phyloP scores from a whole-genome alignment of 2,329 filamentous ascomycete genomes.

The Pestalotiopsis sp. region DNA sequence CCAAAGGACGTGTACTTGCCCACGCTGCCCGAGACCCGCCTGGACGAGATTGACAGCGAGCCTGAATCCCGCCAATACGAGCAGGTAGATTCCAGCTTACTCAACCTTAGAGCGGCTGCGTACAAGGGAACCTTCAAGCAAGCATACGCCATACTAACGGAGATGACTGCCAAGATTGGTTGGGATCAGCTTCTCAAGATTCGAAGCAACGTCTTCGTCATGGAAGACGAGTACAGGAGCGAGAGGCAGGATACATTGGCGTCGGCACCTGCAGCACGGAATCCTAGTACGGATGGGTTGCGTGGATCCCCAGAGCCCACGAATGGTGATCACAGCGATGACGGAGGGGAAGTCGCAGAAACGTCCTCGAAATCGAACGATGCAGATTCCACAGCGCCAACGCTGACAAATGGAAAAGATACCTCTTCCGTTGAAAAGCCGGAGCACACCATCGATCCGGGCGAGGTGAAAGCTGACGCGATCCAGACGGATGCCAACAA shows the following conservation, averaged over 20 bases:
- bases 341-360: slow-evolving; percentile 27
- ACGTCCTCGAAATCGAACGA: slow-evolving; percentile 27
- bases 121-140: slow-evolving; percentile 97
- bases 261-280: slow-evolving; percentile 53
- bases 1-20: slow-evolving; percentile 86
- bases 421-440: slow-evolving; percentile 69
- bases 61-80: slow-evolving; percentile 79
- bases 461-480: slow-evolving; percentile 72
- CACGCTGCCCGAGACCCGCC: slow-evolving; percentile 80
- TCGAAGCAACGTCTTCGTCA: slow-evolving; percentile 95
- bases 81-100: slow-evolving; percentile 81
- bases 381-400: slow-evolving; percentile 31
- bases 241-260: slow-evolving; percentile 69
- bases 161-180: slow-evolving; percentile 94
- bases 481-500: slow-evolving; percentile 8
- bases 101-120: slow-evolving; percentile 81
- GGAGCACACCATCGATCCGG: slow-evolving; percentile 73
- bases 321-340: slow-evolving; percentile 42
- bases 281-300: slow-evolving; percentile 77
- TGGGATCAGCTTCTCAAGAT: slow-evolving; percentile 97
- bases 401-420: slow-evolving; percentile 40
- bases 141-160: slow-evolving; percentile 89
- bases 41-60: slow-evolving; percentile 96
- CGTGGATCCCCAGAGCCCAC: slow-evolving; percentile 66
- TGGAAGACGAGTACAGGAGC: slow-evolving; percentile 97